Evolutionary conservation across 2,329 filamentous ascomycete species (phyloP).

Genomic region (Sclerotinia glacialis): DNA sequence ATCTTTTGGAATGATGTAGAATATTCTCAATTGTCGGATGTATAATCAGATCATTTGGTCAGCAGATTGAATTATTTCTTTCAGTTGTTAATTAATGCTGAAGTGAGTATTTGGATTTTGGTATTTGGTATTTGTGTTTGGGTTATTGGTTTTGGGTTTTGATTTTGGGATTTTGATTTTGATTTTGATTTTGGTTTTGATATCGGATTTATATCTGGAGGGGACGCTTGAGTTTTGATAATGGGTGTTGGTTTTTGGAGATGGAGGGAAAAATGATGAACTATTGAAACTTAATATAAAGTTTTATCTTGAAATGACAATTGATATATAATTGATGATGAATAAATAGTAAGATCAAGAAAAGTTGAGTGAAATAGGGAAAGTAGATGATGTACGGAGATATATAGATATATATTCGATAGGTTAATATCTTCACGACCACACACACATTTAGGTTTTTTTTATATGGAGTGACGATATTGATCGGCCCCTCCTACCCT

Average conservation of each 20-base stretch:
- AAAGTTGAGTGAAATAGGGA: not conserved
- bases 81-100: not conserved
- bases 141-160: too few species aligned
- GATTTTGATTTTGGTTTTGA: not conserved
- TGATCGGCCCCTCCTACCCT: conserved; percentile 3
- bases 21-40: not conserved
- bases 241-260: not conserved
- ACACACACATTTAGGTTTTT: not conserved
- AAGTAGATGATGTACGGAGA: not conserved
- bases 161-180: too few species aligned
- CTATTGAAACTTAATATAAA: not conserved
- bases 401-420: not conserved
- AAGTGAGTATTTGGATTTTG: not conserved
- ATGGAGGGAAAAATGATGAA: not conserved
- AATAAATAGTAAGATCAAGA: not conserved
- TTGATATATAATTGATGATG: not conserved
- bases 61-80: not conserved
- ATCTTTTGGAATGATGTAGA: conserved; percentile 17
- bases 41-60: conserved; percentile 21
- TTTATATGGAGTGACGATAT: conserved; percentile 6
- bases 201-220: not conserved
- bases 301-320: not conserved
- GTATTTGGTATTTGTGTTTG: not conserved
- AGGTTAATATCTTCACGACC: not conserved
- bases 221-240: not conserved